These are phyloP conservation scores for Xerocomellus intermedius DNA, from an alignment of 768 basidiomycete genomes.

Conservation along the genomic window DNA sequence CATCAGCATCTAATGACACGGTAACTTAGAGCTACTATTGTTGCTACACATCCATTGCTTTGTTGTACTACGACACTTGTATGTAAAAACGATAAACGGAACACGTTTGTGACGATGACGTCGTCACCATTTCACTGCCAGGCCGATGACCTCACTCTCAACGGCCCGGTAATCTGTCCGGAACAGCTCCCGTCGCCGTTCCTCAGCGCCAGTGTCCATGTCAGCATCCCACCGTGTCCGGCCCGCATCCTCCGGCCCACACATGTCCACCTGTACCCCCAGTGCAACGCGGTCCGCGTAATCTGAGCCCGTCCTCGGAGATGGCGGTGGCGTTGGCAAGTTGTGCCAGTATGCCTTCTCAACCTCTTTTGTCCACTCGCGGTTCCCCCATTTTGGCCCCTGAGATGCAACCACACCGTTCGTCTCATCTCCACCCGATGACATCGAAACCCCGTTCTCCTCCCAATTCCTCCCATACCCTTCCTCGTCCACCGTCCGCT, in stretches of 20 bases:
- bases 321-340: slow-evolving; percentile 45
- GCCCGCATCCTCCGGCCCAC: slow-evolving; percentile 30
- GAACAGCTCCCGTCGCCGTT: slow-evolving; percentile 48
- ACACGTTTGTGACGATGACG: slow-evolving; percentile 7
- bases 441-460: slow-evolving; percentile 45
- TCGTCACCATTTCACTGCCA: slow-evolving; percentile 70
- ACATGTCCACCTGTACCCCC: slow-evolving; percentile 42
- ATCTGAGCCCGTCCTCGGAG: slow-evolving; percentile 28
- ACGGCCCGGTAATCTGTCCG: slow-evolving; percentile 84
- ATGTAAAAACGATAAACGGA: slow-evolving; percentile 10
- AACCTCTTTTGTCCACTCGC: slow-evolving; percentile 77
- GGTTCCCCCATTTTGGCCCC: slow-evolving; percentile 75
- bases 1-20: slow-evolving; percentile 21
- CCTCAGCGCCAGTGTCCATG: slow-evolving; percentile 46
- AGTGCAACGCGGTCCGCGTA: slow-evolving; percentile 39
- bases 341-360: slow-evolving; percentile 81
- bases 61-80: slow-evolving; percentile 23
- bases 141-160: slow-evolving; percentile 77
- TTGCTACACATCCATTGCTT: slow-evolving; percentile 14
- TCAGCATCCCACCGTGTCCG: slow-evolving; percentile 34
- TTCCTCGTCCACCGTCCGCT: slow-evolving; percentile 52
- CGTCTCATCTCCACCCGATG: slow-evolving; percentile 12
- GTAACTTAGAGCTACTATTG: slow-evolving; percentile 33
- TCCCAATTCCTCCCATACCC: slow-evolving; percentile 66
- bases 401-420: neutral